These are phyloP conservation scores for Carex myosuroides DNA, from an alignment of 176 grass and related monocot genomes.

Conservation along the genomic window DNA sequence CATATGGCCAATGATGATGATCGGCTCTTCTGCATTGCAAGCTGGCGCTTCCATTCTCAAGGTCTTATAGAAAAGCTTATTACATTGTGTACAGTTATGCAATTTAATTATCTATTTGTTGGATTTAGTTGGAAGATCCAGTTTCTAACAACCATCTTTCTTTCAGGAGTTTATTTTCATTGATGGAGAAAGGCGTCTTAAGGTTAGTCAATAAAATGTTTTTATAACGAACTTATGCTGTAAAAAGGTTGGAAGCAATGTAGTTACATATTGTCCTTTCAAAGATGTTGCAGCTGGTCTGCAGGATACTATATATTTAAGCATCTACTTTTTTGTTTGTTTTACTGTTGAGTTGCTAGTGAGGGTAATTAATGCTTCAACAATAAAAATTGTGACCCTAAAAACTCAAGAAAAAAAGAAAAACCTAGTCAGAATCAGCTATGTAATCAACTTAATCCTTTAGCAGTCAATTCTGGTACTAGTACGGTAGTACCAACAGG, in stretches of 20 bases:
- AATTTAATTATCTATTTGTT: not conserved
- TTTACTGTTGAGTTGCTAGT: not conserved
- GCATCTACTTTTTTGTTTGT: not conserved
- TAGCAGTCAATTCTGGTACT: not conserved
- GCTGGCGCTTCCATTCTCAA: slow-evolving; percentile 86
- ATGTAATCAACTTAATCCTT: not conserved
- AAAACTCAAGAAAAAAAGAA: not conserved
- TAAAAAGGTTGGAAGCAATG: not conserved
- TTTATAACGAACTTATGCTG: not conserved
- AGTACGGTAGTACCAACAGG: not conserved
- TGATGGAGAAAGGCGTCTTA: slow-evolving; percentile 69
- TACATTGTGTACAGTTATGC: not conserved
- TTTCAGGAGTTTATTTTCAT: slow-evolving; percentile 83
- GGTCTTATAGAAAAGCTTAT: slow-evolving; percentile 28
- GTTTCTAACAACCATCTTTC: slow-evolving; percentile 9
- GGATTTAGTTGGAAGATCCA: not conserved
- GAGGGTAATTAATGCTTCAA: not conserved
- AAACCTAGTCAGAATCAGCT: not conserved
- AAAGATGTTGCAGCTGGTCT: slow-evolving; percentile 2
- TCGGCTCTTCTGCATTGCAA: slow-evolving; percentile 82
- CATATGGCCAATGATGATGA: slow-evolving; percentile 68
- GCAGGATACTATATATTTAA: not conserved
- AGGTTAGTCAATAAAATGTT: slow-evolving; percentile 36
- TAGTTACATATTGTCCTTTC: not conserved
- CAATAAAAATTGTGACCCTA: not conserved